Evolutionary conservation across 148 eudicot genomes (phyloP).

Genomic region (Rhododendron griersonianum): DNA sequence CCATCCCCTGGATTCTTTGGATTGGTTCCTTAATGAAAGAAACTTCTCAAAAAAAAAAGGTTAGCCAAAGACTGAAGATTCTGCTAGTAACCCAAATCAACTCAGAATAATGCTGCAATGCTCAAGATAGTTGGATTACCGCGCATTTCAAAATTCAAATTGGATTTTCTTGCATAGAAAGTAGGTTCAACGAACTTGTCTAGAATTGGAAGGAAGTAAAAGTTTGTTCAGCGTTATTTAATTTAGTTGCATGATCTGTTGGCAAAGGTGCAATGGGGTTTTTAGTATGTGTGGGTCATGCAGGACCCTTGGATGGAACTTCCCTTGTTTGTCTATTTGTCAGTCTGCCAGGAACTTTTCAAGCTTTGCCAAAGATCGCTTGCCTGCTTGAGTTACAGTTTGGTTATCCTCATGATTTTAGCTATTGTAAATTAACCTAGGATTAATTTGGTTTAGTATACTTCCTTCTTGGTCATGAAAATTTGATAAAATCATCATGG

Average conservation of each 20-base stretch:
- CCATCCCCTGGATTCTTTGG: too few species aligned
- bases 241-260: constrained; percentile 1
- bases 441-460: not conserved
- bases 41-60: too few species aligned
- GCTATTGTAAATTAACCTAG: not conserved
- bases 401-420: not conserved
- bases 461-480: not conserved
- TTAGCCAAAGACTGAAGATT: not conserved
- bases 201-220: not conserved
- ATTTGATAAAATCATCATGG: not conserved
- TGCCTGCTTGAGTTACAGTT: not conserved
- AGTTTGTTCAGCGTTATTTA: not conserved
- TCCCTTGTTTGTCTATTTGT: not conserved
- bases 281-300: not conserved
- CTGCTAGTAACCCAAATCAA: not conserved
- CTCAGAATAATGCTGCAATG: not conserved
- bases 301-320: not conserved
- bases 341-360: not conserved
- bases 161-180: not conserved
- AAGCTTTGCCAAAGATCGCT: not conserved
- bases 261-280: not conserved
- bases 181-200: not conserved
- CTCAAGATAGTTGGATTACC: not conserved
- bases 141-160: not conserved
- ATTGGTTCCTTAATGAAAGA: too few species aligned